Conservation (phyloP, 352 stramenopile genomes). For the Phytophthora hybrid region DNA sequence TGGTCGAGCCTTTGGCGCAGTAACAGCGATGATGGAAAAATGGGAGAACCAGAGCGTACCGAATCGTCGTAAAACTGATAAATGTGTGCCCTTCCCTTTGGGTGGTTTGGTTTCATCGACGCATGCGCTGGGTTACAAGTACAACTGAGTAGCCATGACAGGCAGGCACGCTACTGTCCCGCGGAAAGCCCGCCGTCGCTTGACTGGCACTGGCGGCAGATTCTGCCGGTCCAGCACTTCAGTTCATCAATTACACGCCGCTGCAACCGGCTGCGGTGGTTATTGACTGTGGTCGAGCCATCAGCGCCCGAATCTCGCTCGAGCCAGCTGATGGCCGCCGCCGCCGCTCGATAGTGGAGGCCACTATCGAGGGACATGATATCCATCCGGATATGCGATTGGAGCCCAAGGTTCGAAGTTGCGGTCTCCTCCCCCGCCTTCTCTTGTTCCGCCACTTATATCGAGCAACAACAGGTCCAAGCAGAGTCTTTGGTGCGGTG, state of each 20-base stretch:
- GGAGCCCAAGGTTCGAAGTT: background rate
- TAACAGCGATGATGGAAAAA: too few species aligned
- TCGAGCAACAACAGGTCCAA: too few species aligned
- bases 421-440: too few species aligned
- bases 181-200: background rate
- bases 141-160: background rate
- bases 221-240: background rate
- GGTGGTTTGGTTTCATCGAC: background rate
- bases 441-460: background rate
- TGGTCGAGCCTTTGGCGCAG: too few species aligned
- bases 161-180: background rate
- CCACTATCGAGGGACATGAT: too few species aligned
- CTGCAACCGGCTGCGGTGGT: background rate
- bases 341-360: too few species aligned
- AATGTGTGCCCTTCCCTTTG: background rate
- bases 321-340: background rate
- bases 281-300: background rate
- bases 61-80: background rate
- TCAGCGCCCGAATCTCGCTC: background rate
- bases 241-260: too few species aligned
- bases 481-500: too few species aligned
- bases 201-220: too few species aligned
- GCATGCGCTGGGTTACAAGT: background rate
- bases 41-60: too few species aligned
- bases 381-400: background rate